Evolutionary conservation across 2,329 filamentous ascomycete species (phyloP), one percentile per base, ranked within the genome.

Genomic region (Phyllosticta ampelicida): DNA sequence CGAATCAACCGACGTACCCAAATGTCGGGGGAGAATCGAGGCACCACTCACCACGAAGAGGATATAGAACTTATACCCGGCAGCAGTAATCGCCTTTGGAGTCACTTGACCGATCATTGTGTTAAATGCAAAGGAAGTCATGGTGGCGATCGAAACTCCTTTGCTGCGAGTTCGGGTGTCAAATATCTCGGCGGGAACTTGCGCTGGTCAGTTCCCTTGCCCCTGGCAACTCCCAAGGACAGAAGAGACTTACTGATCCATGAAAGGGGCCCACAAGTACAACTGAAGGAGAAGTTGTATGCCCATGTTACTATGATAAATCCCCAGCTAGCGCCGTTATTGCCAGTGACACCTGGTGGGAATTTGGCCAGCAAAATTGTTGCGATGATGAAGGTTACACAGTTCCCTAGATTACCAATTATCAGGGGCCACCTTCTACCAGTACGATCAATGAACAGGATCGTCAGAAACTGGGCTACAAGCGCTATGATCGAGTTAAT

Each of bases 221-320:
- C 80, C 80, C 77, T 79, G 82, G 21, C 79, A 77, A 1, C 23
- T 26, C 8, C 23, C 23, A 89, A 71, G 0, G 86, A 3, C 29
- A 16, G 18, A 20, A 20, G 29, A n/a, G 9, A 54, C 51, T 59
- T 29, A 59, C 56, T 55, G 57, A 81, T 80, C 78, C 79, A 83
- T 19, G 80, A 77, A 1, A 90, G 72, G 0, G 87, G 86, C 20
- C 87, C 87, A 60, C 85, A 87, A 1, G 85, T 86, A 30, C 80
- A 79, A 3, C 80, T 85, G 77, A 89, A 90, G 49, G 79, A 85
- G 74, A 90, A 86, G 73, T 91, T 90, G 77, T 89, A 91, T 1
- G 88, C 68, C 87, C 87, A 91, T 1, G 87, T 91, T 64, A 82
- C 78, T 65, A 84, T 80, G 61, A 91, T 91, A 71, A 91, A 92